Evolutionary conservation across 2,329 filamentous ascomycete genomes (phyloP), one percentile per base, ranked within the genome.

Genomic region (Pseudogymnoascus sp.): DNA sequence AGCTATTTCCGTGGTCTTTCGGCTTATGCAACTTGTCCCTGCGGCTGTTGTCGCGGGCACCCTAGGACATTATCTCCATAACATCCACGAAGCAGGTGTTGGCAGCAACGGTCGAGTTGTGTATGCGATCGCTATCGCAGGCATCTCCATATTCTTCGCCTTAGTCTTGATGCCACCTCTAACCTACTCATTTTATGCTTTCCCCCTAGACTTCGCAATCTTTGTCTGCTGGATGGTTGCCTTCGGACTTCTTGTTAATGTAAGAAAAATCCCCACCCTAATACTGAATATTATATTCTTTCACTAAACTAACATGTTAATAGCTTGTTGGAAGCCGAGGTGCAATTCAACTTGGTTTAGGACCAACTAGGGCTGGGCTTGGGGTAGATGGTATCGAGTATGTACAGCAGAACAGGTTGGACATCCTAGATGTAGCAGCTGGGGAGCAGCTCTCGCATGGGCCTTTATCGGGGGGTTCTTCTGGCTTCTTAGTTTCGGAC

Each of bases 191-290:
- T 62, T 62, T 12, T 61, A 61, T 23, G 22, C 33, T 9, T 62
- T 62, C 33, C 35, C 41, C n/a, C 7, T 62, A 11, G 61, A 62
- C 16, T 22, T 62, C 30, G 30, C 39, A 8, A 35, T 62, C 25
- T 62, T 62, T 12, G 42, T 60, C 12, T 28, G 25, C 11, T 62
- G 61, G 61, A 62, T 62, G 55, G 9, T 62, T 60, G 61, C 52
- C 35, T 62, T 62, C 36, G 61, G 61, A 28, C 36, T 62, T 35
- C 33, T 60, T 8, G 23, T 33, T 7, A 61, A n/a, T 61, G 61
- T 62, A 39, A 3, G 61, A 19, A 19, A 19, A 19, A 19, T 30
- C 16, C 11, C 16, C 35, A 14, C 28, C 45, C 49, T 33, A 33
- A 33, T 8, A 19, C 11, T 16, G 11, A 7, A 30, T 39, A 14